Evolutionary conservation across 768 basidiomycete species (phyloP).

Genomic region (Podaxis sp.): DNA sequence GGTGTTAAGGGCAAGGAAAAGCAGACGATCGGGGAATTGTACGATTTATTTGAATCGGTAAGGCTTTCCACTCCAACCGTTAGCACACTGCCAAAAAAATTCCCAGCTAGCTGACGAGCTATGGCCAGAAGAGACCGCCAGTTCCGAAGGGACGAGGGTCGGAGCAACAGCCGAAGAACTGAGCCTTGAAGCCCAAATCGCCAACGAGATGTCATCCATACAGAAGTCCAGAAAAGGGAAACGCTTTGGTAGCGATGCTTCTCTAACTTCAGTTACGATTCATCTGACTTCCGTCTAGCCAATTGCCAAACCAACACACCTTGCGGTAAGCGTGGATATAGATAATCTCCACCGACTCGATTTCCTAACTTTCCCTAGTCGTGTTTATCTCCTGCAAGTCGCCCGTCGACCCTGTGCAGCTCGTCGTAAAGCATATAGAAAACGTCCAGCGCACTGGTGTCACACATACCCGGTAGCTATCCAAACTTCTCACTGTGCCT

Average conservation of each 20-base stretch:
- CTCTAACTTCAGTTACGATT: neutral
- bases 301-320: conserved; percentile 79
- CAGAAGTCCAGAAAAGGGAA: conserved; percentile 60
- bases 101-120: conserved; percentile 63
- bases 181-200: conserved; percentile 67
- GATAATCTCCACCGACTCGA: neutral
- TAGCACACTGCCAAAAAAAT: conserved; percentile 1
- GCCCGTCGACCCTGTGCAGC: conserved; percentile 71
- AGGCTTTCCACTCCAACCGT: conserved; percentile 19
- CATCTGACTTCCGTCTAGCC: conserved; percentile 31
- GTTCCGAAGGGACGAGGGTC: conserved; percentile 30
- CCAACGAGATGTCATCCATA: conserved; percentile 65
- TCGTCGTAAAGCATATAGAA: conserved; percentile 61
- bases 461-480: conserved; percentile 56
- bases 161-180: conserved; percentile 27
- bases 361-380: conserved; percentile 36
- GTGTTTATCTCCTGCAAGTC: conserved; percentile 77
- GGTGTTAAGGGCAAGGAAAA: conserved; percentile 80
- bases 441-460: conserved; percentile 59
- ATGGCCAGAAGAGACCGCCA: conserved; percentile 49
- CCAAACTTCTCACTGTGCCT: neutral
- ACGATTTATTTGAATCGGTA: conserved; percentile 76
- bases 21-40: conserved; percentile 69
- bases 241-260: conserved; percentile 50
- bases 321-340: conserved; percentile 48